phyloP scores from a whole-genome alignment of 2,329 filamentous ascomycete species.

The Pseudogymnoascus sp. region DNA sequence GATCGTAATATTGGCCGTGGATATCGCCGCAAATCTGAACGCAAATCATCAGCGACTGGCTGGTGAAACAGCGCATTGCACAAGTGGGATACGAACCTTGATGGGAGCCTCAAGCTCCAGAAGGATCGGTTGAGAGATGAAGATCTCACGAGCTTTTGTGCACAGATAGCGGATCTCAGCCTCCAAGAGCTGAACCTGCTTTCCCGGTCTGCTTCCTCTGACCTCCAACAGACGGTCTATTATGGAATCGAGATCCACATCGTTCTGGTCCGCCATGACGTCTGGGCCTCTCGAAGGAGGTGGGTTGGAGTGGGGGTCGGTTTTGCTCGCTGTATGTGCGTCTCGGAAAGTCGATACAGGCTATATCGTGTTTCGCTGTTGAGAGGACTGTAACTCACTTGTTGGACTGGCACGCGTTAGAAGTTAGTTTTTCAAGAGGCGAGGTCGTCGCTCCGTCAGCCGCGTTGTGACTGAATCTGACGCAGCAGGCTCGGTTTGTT shows the following conservation, averaged over 20 bases:
- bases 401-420: not conserved
- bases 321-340: slow-evolving; percentile 22
- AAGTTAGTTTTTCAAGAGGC: not conserved
- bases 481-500: not conserved
- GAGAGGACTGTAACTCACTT: slow-evolving; percentile 30
- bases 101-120: slow-evolving; percentile 97
- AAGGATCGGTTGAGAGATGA: slow-evolving; percentile 97
- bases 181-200: slow-evolving; percentile 96
- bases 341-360: slow-evolving; percentile 13
- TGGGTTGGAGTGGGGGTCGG: slow-evolving; percentile 23
- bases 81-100: slow-evolving; percentile 60
- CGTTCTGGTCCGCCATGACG: slow-evolving; percentile 68
- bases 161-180: slow-evolving; percentile 94
- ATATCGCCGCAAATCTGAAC: slow-evolving; percentile 95
- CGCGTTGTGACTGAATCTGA: not conserved
- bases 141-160: slow-evolving; percentile 98
- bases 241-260: slow-evolving; percentile 98
- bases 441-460: not conserved
- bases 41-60: not conserved
- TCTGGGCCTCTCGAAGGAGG: slow-evolving; percentile 28
- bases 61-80: not conserved
- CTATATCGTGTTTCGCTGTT: slow-evolving; percentile 21
- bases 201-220: slow-evolving; percentile 92
- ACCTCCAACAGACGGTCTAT: slow-evolving; percentile 98
- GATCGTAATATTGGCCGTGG: slow-evolving; percentile 97